These are phyloP conservation scores for Saprolegnia parasitica DNA, from an alignment of 352 stramenopile genomes.

Conservation along the genomic window DNA sequence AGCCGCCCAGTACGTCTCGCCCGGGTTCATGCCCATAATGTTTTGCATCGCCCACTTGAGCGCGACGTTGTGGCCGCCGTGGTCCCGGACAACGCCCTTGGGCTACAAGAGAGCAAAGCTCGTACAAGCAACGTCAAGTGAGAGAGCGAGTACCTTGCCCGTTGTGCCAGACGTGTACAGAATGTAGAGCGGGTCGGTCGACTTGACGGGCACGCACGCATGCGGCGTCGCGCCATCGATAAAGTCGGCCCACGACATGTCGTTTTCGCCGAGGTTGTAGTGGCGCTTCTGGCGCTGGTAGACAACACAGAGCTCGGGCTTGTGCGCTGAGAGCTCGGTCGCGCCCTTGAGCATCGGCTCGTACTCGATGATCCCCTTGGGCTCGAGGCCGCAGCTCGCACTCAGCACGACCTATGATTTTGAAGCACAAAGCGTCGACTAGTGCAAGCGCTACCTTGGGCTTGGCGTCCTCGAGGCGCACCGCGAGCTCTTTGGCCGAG, in stretches of 20 bases:
- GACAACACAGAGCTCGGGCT: slow-evolving; percentile 62
- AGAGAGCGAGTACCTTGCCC: slow-evolving; percentile 32
- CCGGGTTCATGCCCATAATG: slow-evolving; percentile 61
- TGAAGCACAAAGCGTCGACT: background rate
- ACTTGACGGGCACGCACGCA: slow-evolving; percentile 44
- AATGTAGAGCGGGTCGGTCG: slow-evolving; percentile 70
- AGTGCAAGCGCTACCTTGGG: slow-evolving; percentile 40
- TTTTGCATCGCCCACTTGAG: slow-evolving; percentile 85
- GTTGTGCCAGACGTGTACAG: slow-evolving; percentile 78
- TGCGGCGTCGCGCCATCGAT: slow-evolving; percentile 37
- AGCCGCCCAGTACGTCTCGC: slow-evolving; percentile 81
- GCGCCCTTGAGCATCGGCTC: slow-evolving; percentile 66
- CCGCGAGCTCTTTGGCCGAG: slow-evolving; percentile 73
- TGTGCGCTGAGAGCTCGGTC: slow-evolving; percentile 51
- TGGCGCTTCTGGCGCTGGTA: slow-evolving; percentile 58
- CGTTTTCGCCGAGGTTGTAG: slow-evolving; percentile 41
- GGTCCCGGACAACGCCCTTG: slow-evolving; percentile 75
- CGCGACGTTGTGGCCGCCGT: slow-evolving; percentile 71
- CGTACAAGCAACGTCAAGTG: too few species aligned
- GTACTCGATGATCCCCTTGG: slow-evolving; percentile 73
- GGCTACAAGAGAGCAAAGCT: slow-evolving; percentile 33
- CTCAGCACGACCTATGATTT: slow-evolving; percentile 48
- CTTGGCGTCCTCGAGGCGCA: slow-evolving; percentile 73
- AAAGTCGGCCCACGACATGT: slow-evolving; percentile 56
- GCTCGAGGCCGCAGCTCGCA: slow-evolving; percentile 64